Conservation (phyloP, 2,329 filamentous ascomycete species). For the Venturia oleaginea region DNA sequence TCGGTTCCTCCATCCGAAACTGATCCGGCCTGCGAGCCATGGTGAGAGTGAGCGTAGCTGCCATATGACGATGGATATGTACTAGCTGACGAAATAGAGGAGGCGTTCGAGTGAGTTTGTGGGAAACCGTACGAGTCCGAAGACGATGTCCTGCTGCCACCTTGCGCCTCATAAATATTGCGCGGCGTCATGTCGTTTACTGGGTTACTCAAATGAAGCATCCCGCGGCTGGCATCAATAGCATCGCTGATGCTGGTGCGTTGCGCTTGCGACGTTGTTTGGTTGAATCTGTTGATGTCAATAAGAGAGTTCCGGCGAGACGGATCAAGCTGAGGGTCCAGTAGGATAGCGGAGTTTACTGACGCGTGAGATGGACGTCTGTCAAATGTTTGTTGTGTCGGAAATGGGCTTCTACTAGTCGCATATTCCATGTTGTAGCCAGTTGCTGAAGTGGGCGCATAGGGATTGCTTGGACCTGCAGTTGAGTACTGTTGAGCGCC, state of each 20-base stretch:
- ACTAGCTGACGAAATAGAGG: constrained; percentile 76
- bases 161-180: constrained; percentile 69
- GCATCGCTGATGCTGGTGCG: constrained; percentile 74
- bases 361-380: constrained; percentile 79
- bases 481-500: constrained; percentile 64
- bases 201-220: constrained; percentile 83
- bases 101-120: constrained; percentile 71
- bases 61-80: constrained; percentile 72
- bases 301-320: constrained; percentile 52
- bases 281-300: constrained; percentile 54
- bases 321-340: constrained; percentile 37
- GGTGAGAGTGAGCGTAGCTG: constrained; percentile 24
- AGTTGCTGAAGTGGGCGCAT: constrained; percentile 57
- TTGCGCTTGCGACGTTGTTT: constrained; percentile 43
- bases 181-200: constrained; percentile 63
- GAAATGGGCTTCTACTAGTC: constrained; percentile 44
- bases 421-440: constrained; percentile 74
- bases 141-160: constrained; percentile 54
- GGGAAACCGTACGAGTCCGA: constrained; percentile 89
- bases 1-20: constrained; percentile 61
- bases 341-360: constrained; percentile 50
- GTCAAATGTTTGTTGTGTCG: constrained; percentile 46
- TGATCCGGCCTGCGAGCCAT: constrained; percentile 68
- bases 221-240: constrained; percentile 84
- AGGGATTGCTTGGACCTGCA: constrained; percentile 56